Base-by-base conservation (phyloP, 2,329 filamentous ascomycete genomes). In the Diaporthe citriasiana region DNA sequence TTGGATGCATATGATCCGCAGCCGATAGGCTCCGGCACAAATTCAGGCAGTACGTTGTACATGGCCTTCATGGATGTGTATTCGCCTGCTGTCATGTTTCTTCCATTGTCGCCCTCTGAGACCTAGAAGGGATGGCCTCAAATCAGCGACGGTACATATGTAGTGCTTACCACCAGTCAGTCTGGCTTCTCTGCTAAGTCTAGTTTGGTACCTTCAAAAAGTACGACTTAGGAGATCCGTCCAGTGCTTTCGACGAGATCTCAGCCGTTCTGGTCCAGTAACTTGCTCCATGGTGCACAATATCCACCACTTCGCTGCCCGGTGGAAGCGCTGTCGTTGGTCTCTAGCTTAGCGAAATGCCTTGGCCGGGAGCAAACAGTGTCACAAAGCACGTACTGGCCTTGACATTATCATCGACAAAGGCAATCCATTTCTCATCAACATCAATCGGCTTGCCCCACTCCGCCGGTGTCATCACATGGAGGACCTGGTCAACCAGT, bases 41-140 rank as follows among this genome's bases (percentile, higher is more conserved):
- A 33, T 50, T 25, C n/a, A 50, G 45, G 45, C 45, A 55, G 25
- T 17, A 1, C 9, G 6, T 30, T 9, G 13, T 17, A 55, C 6
- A 55, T 55, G 10, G 25, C 27, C 6, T 30, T 33, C 27, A 50
- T 30, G 51, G 51, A 19, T 19, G 27, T 5, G 33, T 55, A 30
- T 33, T 50, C 45, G 22, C 45, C 45, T 50, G 22, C 45, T 50
- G 45, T 50, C 45, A 50, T 50, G 45, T 50, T 50, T n/a, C 45
- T 5, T 50, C 45, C 45, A 10, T 50, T 50, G 45, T 50, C 45
- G 45, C 45, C 45, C 45, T 50, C 45, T n/a, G 45, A 50, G 22
- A 50, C 45, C 45, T 50, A n/a, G 45, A 22, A 5, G 45, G 45
- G 45, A 50, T 4, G 10, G 45, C 45, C 45, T 82, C 66, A 45